Conservation (phyloP, 2,329 filamentous ascomycete genomes). For the Claviceps sp. region DNA sequence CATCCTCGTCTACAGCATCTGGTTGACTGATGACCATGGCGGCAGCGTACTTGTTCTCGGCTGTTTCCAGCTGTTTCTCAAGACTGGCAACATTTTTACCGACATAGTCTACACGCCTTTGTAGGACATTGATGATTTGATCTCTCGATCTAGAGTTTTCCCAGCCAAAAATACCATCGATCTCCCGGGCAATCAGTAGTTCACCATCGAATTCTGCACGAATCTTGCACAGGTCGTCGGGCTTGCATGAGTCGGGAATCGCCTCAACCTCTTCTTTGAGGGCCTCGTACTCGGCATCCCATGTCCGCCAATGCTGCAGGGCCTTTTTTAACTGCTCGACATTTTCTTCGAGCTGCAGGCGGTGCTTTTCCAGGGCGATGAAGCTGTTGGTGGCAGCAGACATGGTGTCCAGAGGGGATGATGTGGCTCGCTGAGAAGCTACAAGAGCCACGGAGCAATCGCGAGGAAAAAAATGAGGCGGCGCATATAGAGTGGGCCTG, state of each 20-base stretch:
- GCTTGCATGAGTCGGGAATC: slow-evolving; percentile 29
- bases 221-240: slow-evolving; percentile 42
- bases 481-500: neutral
- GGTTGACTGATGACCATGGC: slow-evolving; percentile 46
- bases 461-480: neutral
- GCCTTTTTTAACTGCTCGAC: slow-evolving; percentile 56
- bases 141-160: slow-evolving; percentile 14
- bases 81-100: slow-evolving; percentile 64
- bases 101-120: slow-evolving; percentile 79
- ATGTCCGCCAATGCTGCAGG: slow-evolving; percentile 77
- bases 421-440: no score
- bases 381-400: slow-evolving; percentile 35
- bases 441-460: neutral
- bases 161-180: slow-evolving; percentile 32
- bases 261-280: slow-evolving; percentile 68
- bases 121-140: slow-evolving; percentile 45
- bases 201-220: slow-evolving; percentile 47
- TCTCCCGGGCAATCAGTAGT: slow-evolving; percentile 44
- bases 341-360: slow-evolving; percentile 61
- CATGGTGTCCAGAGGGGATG: slow-evolving; percentile 18
- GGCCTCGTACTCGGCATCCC: slow-evolving; percentile 83
- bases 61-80: slow-evolving; percentile 55
- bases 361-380: slow-evolving; percentile 59
- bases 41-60: slow-evolving; percentile 56
- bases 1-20: slow-evolving; percentile 51